Conservation (phyloP, 257 asterid species). For the Phtheirospermum japonicum region DNA sequence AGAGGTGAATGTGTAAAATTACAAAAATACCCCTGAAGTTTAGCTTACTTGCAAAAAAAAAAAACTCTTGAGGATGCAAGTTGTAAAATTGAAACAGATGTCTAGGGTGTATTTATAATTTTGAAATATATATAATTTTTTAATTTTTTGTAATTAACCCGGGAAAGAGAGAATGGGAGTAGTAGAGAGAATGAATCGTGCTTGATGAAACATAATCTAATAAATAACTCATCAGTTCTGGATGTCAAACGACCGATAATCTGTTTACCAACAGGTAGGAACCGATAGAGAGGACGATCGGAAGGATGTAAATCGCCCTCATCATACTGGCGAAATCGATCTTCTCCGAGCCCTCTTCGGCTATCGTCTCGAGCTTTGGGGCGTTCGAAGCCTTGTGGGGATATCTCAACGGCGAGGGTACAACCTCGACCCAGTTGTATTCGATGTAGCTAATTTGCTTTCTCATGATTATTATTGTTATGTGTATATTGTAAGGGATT, state of each 20-base stretch:
- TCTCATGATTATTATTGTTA: conserved; percentile 31
- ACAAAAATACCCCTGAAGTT: not conserved
- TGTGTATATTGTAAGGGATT: not conserved
- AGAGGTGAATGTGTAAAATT: not conserved
- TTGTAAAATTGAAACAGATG: no score
- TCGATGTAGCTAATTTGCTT: conserved; percentile 38
- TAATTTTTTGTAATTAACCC: not conserved
- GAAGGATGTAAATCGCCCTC: conserved; percentile 35
- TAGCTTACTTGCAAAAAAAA: not conserved
- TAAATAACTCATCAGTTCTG: not conserved
- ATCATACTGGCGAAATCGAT: conserved; percentile 28
- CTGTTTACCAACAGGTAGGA: conserved; percentile 44
- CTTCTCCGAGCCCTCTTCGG: conserved; percentile 44
- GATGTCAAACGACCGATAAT: conserved; percentile 27
- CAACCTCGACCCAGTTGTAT: conserved; percentile 47
- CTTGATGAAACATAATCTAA: conserved; percentile 16
- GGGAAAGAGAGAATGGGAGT: not conserved
- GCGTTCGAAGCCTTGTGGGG: conserved; percentile 44
- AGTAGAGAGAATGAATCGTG: not conserved
- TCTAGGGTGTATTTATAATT: no score
- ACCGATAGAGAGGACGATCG: conserved; percentile 33
- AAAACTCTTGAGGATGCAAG: no score
- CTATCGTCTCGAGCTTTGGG: conserved; percentile 53
- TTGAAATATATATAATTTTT: no score
- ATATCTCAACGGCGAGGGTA: conserved; percentile 47